Conservation (phyloP, 1,284 basidiomycete genomes). For the Trametes hirsuta region DNA sequence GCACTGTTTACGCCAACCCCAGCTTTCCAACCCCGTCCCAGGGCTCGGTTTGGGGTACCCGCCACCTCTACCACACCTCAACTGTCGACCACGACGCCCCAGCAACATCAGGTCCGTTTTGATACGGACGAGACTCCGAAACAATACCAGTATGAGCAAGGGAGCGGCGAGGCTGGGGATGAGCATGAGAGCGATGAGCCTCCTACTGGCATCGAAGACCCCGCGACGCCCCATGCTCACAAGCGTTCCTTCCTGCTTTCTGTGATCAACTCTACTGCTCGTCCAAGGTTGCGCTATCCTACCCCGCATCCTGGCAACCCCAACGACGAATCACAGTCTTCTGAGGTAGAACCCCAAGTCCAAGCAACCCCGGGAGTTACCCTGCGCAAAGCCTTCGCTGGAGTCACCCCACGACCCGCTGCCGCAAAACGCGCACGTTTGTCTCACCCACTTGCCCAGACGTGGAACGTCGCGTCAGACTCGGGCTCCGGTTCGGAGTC, state of each 20-base stretch:
- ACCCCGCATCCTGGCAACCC: constrained; percentile 63
- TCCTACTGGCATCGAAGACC: constrained; percentile 27
- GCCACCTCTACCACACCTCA: constrained; percentile 22
- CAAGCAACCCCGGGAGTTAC: constrained; percentile 31
- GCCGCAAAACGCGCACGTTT: constrained; percentile 35
- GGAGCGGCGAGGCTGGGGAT: constrained; percentile 11
- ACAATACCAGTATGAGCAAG: constrained; percentile 27
- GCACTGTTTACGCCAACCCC: constrained; percentile 62
- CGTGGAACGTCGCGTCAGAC: constrained; percentile 37
- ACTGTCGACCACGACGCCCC: constrained; percentile 25
- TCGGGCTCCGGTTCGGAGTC: constrained; percentile 34
- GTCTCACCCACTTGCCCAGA: constrained; percentile 66
- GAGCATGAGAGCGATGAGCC: constrained; percentile 13
- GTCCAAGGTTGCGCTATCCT: constrained; percentile 65
- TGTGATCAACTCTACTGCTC: constrained; percentile 75
- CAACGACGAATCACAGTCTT: constrained; percentile 23
- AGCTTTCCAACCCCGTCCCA: constrained; percentile 57
- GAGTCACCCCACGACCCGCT: constrained; percentile 60
- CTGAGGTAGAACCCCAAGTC: constrained; percentile 6
- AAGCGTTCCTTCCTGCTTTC: constrained; percentile 76
- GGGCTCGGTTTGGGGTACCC: constrained; percentile 61
- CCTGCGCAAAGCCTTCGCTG: constrained; percentile 57
- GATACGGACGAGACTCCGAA: constrained; percentile 26
- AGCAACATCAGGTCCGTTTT: constrained; percentile 27
- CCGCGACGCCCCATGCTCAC: constrained; percentile 66